These are phyloP conservation scores for Wickerhamiella siamensis DNA, from an alignment of 805 yeast genomes.

Conservation along the genomic window DNA sequence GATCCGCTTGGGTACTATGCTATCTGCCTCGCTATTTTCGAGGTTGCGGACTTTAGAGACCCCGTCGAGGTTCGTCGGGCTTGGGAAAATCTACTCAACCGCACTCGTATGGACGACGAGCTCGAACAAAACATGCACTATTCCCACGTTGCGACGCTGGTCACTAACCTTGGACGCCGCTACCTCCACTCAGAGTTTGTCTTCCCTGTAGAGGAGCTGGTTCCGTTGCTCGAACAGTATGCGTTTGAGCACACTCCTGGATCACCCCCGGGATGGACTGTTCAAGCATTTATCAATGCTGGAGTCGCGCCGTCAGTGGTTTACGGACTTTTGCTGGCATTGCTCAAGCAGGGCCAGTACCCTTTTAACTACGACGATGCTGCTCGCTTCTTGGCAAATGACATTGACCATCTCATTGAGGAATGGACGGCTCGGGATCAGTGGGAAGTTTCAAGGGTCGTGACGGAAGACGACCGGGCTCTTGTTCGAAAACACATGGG, in stretches of 20 bases:
- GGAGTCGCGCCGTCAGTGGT: conserved; percentile 22
- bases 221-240: conserved; percentile 49
- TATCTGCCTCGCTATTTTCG: conserved; percentile 61
- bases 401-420: conserved; percentile 16
- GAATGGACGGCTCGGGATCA: conserved; percentile 4
- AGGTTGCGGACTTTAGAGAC: conserved; percentile 73
- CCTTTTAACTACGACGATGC: conserved; percentile 22
- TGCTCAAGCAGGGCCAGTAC: conserved; percentile 21
- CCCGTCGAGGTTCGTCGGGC: conserved; percentile 66
- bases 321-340: conserved; percentile 17
- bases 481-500: background rate
- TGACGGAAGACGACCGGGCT: background rate
- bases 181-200: conserved; percentile 58
- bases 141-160: conserved; percentile 28
- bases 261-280: conserved; percentile 30
- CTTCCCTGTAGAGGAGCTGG: conserved; percentile 60
- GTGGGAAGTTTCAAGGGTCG: background rate
- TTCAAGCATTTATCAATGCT: conserved; percentile 26
- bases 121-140: conserved; percentile 23
- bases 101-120: conserved; percentile 25
- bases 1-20: conserved; percentile 81
- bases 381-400: conserved; percentile 17
- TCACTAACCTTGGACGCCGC: conserved; percentile 42
- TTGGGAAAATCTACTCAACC: conserved; percentile 63
- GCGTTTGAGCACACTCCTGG: conserved; percentile 31